A percentile compares a stretch with the other conserved stretches of the same genome.
Evolutionary conservation across 352 stramenopile genomes (phyloP).

Genomic region (Plasmopara viticola): DNA sequence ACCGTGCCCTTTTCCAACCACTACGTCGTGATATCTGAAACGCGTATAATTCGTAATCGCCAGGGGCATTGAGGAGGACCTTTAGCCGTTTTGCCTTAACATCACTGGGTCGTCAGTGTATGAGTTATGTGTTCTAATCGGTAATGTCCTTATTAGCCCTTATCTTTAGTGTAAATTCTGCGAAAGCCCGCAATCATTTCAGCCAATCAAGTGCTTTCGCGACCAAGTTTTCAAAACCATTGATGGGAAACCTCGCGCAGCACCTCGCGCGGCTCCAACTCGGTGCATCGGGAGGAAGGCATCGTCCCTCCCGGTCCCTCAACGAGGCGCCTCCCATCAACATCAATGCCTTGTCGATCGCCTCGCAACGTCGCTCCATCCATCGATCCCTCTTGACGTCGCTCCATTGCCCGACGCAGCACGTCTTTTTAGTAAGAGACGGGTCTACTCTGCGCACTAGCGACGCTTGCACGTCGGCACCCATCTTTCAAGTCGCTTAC

Average conservation of each 20-base stretch:
- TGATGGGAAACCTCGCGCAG: constrained; percentile 24
- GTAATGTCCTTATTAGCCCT: no score
- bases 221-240: no score
- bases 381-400: constrained; percentile 23
- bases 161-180: no score
- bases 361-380: constrained; percentile 16
- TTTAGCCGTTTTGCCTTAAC: no score
- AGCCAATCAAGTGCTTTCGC: no score
- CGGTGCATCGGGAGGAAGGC: constrained; percentile 13
- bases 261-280: constrained; percentile 39
- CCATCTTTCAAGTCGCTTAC: constrained; percentile 54
- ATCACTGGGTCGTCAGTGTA: no score
- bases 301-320: constrained; percentile 17
- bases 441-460: constrained; percentile 5
- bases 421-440: constrained; percentile 17
- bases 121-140: no score
- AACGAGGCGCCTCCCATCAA: constrained; percentile 3
- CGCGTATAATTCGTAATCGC: no score
- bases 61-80: no score
- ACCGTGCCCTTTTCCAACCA: no score
- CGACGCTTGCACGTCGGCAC: constrained; percentile 12
- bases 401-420: constrained; percentile 27
- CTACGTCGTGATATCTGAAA: no score
- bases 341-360: constrained; percentile 13
- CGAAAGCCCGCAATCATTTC: no score